Percentiles rank a stretch among this genome's conserved stretches.
Conservation (phyloP, 352 stramenopile species). For the Blastocystis sp. region DNA sequence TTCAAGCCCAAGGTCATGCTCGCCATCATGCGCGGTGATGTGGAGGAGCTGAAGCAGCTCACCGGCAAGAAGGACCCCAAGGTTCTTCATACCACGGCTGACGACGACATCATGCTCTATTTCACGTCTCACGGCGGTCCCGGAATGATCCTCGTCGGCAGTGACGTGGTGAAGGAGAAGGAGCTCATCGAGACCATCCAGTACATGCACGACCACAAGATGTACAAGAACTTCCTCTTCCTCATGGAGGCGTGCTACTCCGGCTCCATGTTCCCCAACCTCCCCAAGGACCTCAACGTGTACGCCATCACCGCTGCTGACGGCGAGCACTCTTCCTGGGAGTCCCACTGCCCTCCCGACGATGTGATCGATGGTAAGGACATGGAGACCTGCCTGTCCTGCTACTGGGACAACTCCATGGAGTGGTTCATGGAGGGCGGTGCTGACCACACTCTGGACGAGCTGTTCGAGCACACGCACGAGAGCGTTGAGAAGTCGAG, state of each 20-base stretch:
- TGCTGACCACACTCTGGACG: conserved; percentile 31
- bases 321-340: conserved; percentile 84
- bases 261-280: conserved; percentile 86
- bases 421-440: conserved; percentile 68
- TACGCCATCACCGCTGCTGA: conserved; percentile 87
- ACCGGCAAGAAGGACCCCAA: background rate
- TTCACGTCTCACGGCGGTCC: conserved; percentile 85
- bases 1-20: background rate
- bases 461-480: conserved; percentile 5
- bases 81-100: background rate
- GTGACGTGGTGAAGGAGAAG: conserved; percentile 81
- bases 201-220: conserved; percentile 82
- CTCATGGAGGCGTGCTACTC: conserved; percentile 85
- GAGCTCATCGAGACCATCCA: conserved; percentile 80
- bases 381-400: conserved; percentile 38
- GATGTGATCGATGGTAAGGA: conserved; percentile 22
- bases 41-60: background rate
- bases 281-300: conserved; percentile 83
- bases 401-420: conserved; percentile 72
- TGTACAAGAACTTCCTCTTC: conserved; percentile 80
- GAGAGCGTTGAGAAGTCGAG: background rate
- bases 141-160: conserved; percentile 84
- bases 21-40: conserved; percentile 6
- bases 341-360: conserved; percentile 80
- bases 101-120: background rate